phyloP scores from a whole-genome alignment of 31 red algal species.

The Porphyra umbilicalis region DNA sequence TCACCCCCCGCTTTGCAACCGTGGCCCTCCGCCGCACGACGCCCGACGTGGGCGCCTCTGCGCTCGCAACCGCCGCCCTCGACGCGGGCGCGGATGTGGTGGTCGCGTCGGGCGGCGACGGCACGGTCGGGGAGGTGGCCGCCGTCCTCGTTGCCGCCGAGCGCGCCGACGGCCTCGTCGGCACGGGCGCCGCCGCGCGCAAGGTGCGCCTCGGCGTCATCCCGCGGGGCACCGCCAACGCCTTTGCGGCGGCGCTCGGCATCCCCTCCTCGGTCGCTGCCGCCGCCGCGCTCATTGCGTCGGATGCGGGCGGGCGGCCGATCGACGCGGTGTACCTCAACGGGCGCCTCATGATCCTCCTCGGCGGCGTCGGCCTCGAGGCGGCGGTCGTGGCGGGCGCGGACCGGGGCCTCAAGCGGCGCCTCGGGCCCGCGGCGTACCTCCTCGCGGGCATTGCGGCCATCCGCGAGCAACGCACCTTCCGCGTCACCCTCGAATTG shows the following conservation, averaged over 20 bases:
- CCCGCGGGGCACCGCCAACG: conserved; percentile 61
- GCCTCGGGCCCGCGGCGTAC: conserved; percentile 30
- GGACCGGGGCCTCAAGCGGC: conserved; percentile 24
- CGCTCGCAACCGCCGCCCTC: conserved; percentile 22
- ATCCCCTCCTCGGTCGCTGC: conserved; percentile 28
- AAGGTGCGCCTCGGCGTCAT: conserved; percentile 33
- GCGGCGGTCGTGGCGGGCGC: conserved; percentile 23
- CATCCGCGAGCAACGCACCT: conserved; percentile 21
- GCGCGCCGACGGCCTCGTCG: not conserved
- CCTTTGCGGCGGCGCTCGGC: conserved; percentile 40
- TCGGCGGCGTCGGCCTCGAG: conserved; percentile 53
- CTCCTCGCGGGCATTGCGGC: conserved; percentile 14
- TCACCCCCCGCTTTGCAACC: conserved; percentile 8
- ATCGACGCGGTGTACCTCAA: conserved; percentile 28
- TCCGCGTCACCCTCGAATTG: conserved; percentile 16
- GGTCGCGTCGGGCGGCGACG: conserved; percentile 45
- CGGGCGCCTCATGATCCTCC: conserved; percentile 27
- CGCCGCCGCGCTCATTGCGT: conserved; percentile 22
- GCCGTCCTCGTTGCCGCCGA: not conserved
- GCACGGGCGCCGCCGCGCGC: not conserved
- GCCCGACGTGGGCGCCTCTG: conserved; percentile 12
- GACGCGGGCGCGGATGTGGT: conserved; percentile 26
- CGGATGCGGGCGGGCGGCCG: conserved; percentile 11
- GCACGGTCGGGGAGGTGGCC: conserved; percentile 23
- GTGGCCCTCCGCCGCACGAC: conserved; percentile 34